These are phyloP conservation scores for Aspergillus chevalieri DNA, from an alignment of 2,329 filamentous ascomycete genomes.

Conservation along the genomic window DNA sequence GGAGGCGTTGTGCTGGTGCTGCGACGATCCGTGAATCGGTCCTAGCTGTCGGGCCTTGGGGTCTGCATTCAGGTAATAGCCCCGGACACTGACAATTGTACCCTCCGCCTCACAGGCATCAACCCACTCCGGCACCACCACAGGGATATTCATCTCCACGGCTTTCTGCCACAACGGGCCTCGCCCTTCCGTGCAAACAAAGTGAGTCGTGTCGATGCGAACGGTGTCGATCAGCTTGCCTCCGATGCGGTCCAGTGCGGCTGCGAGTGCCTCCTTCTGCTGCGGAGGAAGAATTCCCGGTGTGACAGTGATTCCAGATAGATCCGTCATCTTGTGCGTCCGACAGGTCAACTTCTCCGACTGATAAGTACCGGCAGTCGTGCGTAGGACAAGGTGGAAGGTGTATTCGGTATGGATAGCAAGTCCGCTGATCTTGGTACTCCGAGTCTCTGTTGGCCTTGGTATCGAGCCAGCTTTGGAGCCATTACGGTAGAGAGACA, in stretches of 20 bases:
- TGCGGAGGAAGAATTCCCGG: slow-evolving; percentile 74
- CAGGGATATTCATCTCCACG: slow-evolving; percentile 94
- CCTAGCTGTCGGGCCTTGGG: slow-evolving; percentile 53
- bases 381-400: slow-evolving; percentile 87
- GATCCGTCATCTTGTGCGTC: slow-evolving; percentile 98
- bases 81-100: slow-evolving; percentile 85
- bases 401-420: slow-evolving; percentile 95
- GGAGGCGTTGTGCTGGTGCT: slow-evolving; percentile 27
- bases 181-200: slow-evolving; percentile 89
- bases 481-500: slow-evolving; percentile 90
- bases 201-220: slow-evolving; percentile 95
- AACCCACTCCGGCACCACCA: slow-evolving; percentile 94
- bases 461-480: slow-evolving; percentile 96
- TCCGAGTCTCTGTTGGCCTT: slow-evolving; percentile 75
- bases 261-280: slow-evolving; percentile 64
- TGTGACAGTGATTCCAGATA: slow-evolving; percentile 91
- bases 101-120: slow-evolving; percentile 93
- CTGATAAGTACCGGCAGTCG: slow-evolving; percentile 77
- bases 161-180: slow-evolving; percentile 93
- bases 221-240: slow-evolving; percentile 86
- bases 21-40: slow-evolving; percentile 27
- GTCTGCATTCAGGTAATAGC: slow-evolving; percentile 91
- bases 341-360: slow-evolving; percentile 79
- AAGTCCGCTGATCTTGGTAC: slow-evolving; percentile 92
- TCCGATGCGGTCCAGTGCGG: slow-evolving; percentile 79